Conservation (phyloP, 2,329 filamentous ascomycete species). For the Fusarium sp. region DNA sequence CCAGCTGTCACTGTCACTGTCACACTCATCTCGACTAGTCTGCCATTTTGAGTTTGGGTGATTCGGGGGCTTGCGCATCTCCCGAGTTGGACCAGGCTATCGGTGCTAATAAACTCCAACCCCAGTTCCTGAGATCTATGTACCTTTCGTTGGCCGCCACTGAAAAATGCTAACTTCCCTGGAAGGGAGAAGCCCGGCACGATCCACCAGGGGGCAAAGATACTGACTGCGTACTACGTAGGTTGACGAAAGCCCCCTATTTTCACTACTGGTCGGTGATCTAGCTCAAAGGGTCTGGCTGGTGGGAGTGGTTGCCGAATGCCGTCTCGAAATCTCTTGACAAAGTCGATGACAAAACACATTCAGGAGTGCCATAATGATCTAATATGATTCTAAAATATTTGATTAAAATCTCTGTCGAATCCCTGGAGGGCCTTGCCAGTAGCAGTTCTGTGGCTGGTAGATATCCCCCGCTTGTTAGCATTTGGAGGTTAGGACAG, state of each 20-base stretch:
- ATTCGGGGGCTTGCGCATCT: slow-evolving; percentile 39
- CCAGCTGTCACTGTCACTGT: slow-evolving; percentile 21
- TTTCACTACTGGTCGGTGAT: background rate
- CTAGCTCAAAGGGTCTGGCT: background rate
- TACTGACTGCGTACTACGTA: background rate
- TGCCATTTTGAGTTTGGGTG: slow-evolving; percentile 29
- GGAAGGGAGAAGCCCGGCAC: background rate
- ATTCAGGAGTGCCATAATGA: background rate
- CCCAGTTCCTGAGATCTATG: slow-evolving; percentile 18
- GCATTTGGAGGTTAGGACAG: background rate
- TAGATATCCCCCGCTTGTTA: background rate
- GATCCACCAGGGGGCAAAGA: slow-evolving; percentile 1
- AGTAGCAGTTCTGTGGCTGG: background rate
- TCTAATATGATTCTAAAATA: background rate
- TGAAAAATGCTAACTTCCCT: slow-evolving; percentile 10
- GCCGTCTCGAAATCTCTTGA: background rate
- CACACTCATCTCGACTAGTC: slow-evolving; percentile 8
- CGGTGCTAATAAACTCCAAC: slow-evolving; percentile 24
- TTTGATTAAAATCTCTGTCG: background rate
- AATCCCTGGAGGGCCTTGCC: background rate
- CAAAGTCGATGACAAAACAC: background rate
- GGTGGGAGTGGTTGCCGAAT: background rate
- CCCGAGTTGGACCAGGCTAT: slow-evolving; percentile 32
- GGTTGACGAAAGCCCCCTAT: background rate
- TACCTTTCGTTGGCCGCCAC: slow-evolving; percentile 11